phyloP scores from a whole-genome alignment of 805 yeast species.

The Isabelozyma gotoi region DNA sequence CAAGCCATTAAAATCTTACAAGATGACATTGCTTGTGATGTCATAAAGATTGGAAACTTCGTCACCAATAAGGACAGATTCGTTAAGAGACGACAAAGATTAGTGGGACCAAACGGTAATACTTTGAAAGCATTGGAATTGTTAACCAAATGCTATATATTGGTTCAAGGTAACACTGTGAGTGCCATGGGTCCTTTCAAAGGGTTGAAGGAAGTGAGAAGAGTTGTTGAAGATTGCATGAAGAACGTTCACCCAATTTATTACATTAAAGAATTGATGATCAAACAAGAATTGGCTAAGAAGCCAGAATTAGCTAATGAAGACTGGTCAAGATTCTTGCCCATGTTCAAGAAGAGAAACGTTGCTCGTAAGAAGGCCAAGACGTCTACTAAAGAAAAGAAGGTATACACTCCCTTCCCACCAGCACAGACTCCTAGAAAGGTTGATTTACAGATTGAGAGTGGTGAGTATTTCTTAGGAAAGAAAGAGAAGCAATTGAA shows the following conservation, averaged over 20 bases:
- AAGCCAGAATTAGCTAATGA: constrained; percentile 94
- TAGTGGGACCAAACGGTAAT: constrained; percentile 96
- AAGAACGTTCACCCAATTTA: constrained; percentile 95
- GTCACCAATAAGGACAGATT: constrained; percentile 91
- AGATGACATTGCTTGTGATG: constrained; percentile 94
- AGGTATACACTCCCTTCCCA: constrained; percentile 97
- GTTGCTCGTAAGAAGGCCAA: constrained; percentile 90
- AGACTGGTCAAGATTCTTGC: constrained; percentile 95
- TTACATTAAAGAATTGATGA: constrained; percentile 96
- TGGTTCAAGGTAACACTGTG: constrained; percentile 97
- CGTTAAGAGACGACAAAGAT: constrained; percentile 91
- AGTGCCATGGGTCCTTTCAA: constrained; percentile 95
- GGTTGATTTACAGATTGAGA: constrained; percentile 94
- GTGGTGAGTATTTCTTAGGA: constrained; percentile 96
- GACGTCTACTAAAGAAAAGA: constrained; percentile 62
- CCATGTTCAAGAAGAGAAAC: constrained; percentile 93
- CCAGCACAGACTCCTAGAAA: constrained; percentile 96
- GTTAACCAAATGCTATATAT: constrained; percentile 89
- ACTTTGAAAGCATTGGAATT: constrained; percentile 94
- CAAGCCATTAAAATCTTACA: constrained; percentile 91
- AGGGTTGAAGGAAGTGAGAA: constrained; percentile 86
- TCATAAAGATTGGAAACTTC: constrained; percentile 88
- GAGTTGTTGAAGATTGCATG: constrained; percentile 98
- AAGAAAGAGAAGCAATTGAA: constrained; percentile 76
- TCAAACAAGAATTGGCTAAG: constrained; percentile 90